Base-by-base conservation (phyloP, 306 rosid species). In the Corylus avellana region DNA sequence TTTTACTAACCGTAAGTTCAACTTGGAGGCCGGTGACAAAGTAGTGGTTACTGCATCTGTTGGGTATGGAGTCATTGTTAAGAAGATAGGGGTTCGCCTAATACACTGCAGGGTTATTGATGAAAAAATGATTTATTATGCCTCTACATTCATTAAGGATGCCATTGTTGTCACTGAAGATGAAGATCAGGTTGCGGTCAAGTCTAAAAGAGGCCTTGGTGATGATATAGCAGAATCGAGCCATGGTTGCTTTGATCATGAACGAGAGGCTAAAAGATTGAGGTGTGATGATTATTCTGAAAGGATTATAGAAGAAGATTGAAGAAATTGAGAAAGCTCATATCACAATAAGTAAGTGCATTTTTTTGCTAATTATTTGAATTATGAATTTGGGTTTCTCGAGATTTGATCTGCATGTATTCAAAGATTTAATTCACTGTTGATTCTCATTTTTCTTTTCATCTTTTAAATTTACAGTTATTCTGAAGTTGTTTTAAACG, bases 11-110 rank as follows among this genome's bases (percentile, higher is more conserved):
- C 1, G 2, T 32, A 32, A 3, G 5, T 54, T 75, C 70, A 79
- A 75, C 11, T 39, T 79, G 49, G 80, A 79, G 72, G 50, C 46
- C 0, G 83, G 86, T 5, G 86, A 83, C 46, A 57, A 50, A 22
- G 56, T 79, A 3, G 72, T 53, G 64, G 56, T 83, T 51, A 70
- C 25, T 5, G 59, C 54, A 0, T 72, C 42, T 48, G 74, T 78
- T 61, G 83, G 80, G 7, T 10, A 55, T 4, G 4, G 47, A 22
- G 53, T 74, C 49, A 27, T 12, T 0, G 83, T 78, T 53, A 83
- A 78, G 53, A 78, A 78, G n/a, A 75, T 46, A 1, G 86, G 82
- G 39, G 56, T 69, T 14, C 12, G 7, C 12, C 72, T 74, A 5
- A 9, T 50, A n/a, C 78, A 53, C 3, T 47, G 49, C 9, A 27